Percentiles rank a stretch among this genome's conserved stretches.
phyloP scores from a whole-genome alignment of 371 early-diverging fungal species.

The Mucor plumbeus region DNA sequence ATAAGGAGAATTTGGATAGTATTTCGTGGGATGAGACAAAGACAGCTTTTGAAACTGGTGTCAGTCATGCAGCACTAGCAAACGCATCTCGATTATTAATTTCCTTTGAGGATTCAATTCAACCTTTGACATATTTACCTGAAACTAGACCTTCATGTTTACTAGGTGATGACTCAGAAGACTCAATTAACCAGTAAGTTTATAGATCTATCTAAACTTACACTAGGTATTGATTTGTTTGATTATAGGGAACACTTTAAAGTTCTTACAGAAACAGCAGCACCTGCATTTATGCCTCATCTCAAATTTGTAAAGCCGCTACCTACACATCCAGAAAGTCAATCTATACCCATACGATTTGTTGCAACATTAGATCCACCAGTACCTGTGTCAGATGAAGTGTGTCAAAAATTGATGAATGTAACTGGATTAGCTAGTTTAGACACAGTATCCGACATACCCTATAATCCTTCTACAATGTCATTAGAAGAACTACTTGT shows the following conservation, averaged over 20 bases:
- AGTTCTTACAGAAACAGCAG: slow-evolving; percentile 34
- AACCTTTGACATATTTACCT: slow-evolving; percentile 35
- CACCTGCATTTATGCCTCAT: slow-evolving; percentile 37
- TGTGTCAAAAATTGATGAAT: slow-evolving; percentile 40
- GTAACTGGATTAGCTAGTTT: slow-evolving; percentile 25
- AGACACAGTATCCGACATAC: slow-evolving; percentile 6
- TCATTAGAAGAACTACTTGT: slow-evolving; percentile 44
- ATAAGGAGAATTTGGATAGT: slow-evolving; percentile 33
- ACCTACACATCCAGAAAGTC: slow-evolving; percentile 27
- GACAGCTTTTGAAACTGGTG: slow-evolving; percentile 11
- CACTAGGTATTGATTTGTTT: slow-evolving; percentile 22
- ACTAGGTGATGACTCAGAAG: slow-evolving; percentile 40
- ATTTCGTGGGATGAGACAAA: slow-evolving; percentile 50
- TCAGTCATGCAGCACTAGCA: slow-evolving; percentile 23
- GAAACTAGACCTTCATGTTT: slow-evolving; percentile 31
- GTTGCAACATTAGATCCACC: slow-evolving; percentile 49
- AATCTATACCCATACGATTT: slow-evolving; percentile 43
- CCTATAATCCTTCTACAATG: background rate
- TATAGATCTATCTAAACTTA: slow-evolving; percentile 8
- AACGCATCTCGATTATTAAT: slow-evolving; percentile 33
- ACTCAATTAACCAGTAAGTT: slow-evolving; percentile 17
- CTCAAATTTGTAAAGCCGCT: slow-evolving; percentile 39
- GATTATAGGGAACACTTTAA: slow-evolving; percentile 33
- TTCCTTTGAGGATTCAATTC: slow-evolving; percentile 44
- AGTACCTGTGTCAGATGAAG: slow-evolving; percentile 37